phyloP scores from a whole-genome alignment of 306 rosid species.

The Pueraria montana region DNA sequence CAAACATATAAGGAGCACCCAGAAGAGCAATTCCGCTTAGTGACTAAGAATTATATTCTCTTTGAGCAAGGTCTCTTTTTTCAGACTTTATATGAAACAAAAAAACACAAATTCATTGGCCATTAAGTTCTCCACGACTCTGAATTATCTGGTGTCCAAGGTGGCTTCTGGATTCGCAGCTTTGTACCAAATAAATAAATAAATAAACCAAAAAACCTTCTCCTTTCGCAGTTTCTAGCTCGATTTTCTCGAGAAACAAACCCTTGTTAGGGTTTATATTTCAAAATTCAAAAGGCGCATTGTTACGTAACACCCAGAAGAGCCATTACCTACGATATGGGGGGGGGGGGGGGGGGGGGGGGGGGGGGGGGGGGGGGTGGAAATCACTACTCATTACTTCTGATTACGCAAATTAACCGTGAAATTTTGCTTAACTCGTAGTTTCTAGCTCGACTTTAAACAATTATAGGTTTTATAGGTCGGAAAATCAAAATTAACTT shows the following conservation, averaged over 20 bases:
- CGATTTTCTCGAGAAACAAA: conserved; percentile 22
- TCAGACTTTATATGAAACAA: not conserved
- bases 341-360: too few species aligned
- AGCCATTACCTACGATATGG: not conserved
- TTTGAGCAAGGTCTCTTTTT: not conserved
- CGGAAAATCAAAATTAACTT: not conserved
- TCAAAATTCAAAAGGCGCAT: not conserved
- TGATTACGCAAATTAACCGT: not conserved
- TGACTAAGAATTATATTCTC: not conserved
- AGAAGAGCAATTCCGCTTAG: not conserved
- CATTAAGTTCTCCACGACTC: not conserved
- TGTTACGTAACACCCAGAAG: not conserved
- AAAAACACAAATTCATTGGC: not conserved
- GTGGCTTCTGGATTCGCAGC: not conserved
- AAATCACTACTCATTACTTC: not conserved
- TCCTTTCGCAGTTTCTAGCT: not conserved
- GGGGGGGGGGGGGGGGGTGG: too few species aligned
- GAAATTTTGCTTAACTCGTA: not conserved
- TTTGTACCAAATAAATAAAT: not conserved
- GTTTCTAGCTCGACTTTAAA: not conserved
- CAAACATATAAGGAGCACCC: not conserved
- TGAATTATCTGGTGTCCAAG: not conserved
- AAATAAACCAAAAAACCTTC: not conserved
- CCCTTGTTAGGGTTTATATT: conserved; percentile 30
- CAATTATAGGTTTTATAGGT: conserved; percentile 31